Conservation (phyloP, 495 filamentous ascomycete genomes). For the Penicillium samsonianum region DNA sequence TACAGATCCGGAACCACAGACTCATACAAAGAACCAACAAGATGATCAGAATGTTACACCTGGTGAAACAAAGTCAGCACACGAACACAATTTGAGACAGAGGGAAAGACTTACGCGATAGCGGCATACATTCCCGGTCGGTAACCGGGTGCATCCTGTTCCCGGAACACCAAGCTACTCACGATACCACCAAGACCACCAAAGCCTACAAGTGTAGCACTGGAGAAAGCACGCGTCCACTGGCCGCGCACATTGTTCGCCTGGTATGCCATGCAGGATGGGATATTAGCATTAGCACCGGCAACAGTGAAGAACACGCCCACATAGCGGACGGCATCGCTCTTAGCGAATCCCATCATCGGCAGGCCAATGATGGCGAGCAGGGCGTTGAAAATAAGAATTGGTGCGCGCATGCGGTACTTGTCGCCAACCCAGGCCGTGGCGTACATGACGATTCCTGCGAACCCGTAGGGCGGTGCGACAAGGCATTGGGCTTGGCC, state of each 20-base stretch:
- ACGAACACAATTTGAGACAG: not conserved
- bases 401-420: slow-evolving; percentile 56
- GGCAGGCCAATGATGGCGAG: slow-evolving; percentile 53
- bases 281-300: slow-evolving; percentile 62
- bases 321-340: slow-evolving; percentile 57
- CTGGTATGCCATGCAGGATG: slow-evolving; percentile 60
- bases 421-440: slow-evolving; percentile 57
- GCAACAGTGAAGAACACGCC: slow-evolving; percentile 65
- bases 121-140: slow-evolving; percentile 55
- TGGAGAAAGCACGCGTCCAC: slow-evolving; percentile 63
- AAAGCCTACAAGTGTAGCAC: slow-evolving; percentile 54
- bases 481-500: slow-evolving; percentile 61
- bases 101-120: slow-evolving; percentile 35
- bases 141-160: slow-evolving; percentile 58
- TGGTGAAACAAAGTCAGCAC: slow-evolving; percentile 20
- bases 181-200: slow-evolving; percentile 63
- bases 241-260: slow-evolving; percentile 68
- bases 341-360: slow-evolving; percentile 54
- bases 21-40: slow-evolving; percentile 35
- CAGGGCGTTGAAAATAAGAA: slow-evolving; percentile 57
- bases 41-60: slow-evolving; percentile 47
- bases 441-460: slow-evolving; percentile 59
- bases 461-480: slow-evolving; percentile 62
- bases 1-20: slow-evolving; percentile 38
- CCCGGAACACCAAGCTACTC: slow-evolving; percentile 57